Conservation (phyloP, 345 rosid genomes). For the Salix caprea region DNA sequence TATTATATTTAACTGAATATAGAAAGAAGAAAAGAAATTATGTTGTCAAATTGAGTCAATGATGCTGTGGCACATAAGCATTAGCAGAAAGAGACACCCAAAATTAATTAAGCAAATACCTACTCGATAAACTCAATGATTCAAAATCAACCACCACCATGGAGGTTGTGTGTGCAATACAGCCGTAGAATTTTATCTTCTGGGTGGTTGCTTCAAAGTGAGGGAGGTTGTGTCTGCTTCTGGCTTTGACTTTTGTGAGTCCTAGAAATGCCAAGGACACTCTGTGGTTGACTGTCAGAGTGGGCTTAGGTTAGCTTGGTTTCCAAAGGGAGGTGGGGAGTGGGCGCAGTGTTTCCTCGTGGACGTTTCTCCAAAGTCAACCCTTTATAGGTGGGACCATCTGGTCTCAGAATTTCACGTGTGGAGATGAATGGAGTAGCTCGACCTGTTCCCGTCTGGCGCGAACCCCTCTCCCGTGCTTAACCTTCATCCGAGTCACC, state of each 20-base stretch:
- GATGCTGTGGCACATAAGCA: no score
- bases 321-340: neutral
- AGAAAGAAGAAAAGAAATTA: no score
- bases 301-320: slow-evolving; percentile 43
- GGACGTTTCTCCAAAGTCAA: slow-evolving; percentile 37
- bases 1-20: no score
- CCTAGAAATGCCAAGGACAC: slow-evolving; percentile 20
- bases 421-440: slow-evolving; percentile 29
- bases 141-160: no score
- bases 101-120: no score
- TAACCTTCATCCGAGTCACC: neutral
- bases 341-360: slow-evolving; percentile 14
- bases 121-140: no score
- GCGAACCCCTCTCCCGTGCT: neutral
- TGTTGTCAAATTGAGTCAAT: no score
- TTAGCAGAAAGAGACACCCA: no score
- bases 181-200: neutral
- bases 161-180: neutral
- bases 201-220: slow-evolving; percentile 42
- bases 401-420: slow-evolving; percentile 20
- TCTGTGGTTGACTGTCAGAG: slow-evolving; percentile 55
- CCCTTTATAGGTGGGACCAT: slow-evolving; percentile 32
- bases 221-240: slow-evolving; percentile 46
- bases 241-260: slow-evolving; percentile 62
- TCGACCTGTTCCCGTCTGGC: slow-evolving; percentile 20